A percentile compares a stretch with the other conserved stretches of the same genome.
Conservation (phyloP, 164 flowering plant genomes). For the Hamamelis virginiana region DNA sequence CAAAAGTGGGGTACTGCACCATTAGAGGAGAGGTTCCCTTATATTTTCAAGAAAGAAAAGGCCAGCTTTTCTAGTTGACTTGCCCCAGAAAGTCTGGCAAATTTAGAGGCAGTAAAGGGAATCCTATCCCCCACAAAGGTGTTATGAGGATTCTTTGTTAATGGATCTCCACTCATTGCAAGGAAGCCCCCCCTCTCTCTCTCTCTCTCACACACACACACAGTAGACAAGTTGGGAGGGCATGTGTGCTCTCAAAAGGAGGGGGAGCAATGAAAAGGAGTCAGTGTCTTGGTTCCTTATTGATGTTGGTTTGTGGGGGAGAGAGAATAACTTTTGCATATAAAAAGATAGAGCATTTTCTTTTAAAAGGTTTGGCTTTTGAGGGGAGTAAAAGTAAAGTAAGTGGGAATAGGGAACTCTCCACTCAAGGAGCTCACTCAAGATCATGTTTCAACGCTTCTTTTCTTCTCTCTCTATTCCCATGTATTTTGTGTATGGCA, state of each 20-base stretch:
- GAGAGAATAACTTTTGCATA: slow-evolving; percentile 43
- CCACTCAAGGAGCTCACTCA: slow-evolving; percentile 18
- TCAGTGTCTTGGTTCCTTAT: slow-evolving; percentile 40
- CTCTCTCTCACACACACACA: neutral
- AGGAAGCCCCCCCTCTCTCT: neutral
- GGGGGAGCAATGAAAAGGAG: slow-evolving; percentile 32
- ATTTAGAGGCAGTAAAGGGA: slow-evolving; percentile 38
- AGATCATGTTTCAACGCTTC: neutral
- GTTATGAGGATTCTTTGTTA: slow-evolving; percentile 17
- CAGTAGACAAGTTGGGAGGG: slow-evolving; percentile 9
- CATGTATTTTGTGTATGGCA: neutral
- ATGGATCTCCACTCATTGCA: slow-evolving; percentile 29
- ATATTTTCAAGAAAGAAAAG: neutral
- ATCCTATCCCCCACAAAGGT: slow-evolving; percentile 32
- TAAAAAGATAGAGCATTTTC: slow-evolving; percentile 29
- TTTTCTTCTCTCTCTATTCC: neutral
- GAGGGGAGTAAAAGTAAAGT: slow-evolving; percentile 12
- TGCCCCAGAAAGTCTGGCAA: slow-evolving; percentile 45
- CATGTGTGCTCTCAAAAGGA: slow-evolving; percentile 33
- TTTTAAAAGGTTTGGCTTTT: slow-evolving; percentile 37
- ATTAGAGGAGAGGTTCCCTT: slow-evolving; percentile 17
- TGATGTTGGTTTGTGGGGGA: slow-evolving; percentile 43
- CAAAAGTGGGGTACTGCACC: slow-evolving; percentile 32
- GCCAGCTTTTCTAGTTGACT: slow-evolving; percentile 44
- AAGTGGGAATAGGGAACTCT: slow-evolving; percentile 31